phyloP scores from a whole-genome alignment of 2,329 filamentous ascomycete species.

The Coniella vitis region DNA sequence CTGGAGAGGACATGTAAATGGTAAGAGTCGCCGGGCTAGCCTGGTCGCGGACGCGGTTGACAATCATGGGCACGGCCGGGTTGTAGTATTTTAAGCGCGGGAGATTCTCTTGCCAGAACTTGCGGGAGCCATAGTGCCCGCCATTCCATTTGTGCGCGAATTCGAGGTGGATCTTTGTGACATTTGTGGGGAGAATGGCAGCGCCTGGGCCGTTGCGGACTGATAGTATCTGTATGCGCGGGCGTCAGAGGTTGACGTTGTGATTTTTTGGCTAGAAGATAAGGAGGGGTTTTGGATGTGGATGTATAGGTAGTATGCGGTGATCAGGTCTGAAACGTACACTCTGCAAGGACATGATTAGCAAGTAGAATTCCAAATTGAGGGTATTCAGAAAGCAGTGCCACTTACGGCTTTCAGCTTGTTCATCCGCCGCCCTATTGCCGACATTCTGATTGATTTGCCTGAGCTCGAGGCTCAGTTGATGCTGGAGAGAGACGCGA shows the following conservation, averaged over 20 bases:
- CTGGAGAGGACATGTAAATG: constrained; percentile 46
- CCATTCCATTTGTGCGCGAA: constrained; percentile 56
- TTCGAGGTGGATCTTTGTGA: constrained; percentile 68
- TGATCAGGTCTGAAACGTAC: constrained; percentile 27
- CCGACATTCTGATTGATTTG: constrained; percentile 26
- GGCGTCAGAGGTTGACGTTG: no score
- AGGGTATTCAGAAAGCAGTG: background rate
- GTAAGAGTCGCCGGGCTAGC: constrained; percentile 53
- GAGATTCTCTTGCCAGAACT: constrained; percentile 81
- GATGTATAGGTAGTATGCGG: background rate
- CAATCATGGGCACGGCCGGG: constrained; percentile 73
- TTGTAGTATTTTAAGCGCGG: constrained; percentile 93
- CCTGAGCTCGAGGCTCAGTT: constrained; percentile 10
- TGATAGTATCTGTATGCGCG: constrained; percentile 54
- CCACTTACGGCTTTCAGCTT: constrained; percentile 62
- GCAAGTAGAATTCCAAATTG: constrained; percentile 10
- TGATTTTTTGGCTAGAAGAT: no score
- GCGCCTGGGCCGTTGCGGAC: constrained; percentile 80
- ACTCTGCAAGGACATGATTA: constrained; percentile 30
- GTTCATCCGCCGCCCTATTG: constrained; percentile 62
- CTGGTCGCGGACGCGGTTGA: constrained; percentile 60
- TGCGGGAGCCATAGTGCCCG: constrained; percentile 67
- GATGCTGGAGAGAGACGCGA: background rate
- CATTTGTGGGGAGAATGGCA: constrained; percentile 67
- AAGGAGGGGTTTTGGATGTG: background rate